phyloP scores from a whole-genome alignment of 495 filamentous ascomycete species.

The Aspergillus sclerotiicarbonarius region DNA sequence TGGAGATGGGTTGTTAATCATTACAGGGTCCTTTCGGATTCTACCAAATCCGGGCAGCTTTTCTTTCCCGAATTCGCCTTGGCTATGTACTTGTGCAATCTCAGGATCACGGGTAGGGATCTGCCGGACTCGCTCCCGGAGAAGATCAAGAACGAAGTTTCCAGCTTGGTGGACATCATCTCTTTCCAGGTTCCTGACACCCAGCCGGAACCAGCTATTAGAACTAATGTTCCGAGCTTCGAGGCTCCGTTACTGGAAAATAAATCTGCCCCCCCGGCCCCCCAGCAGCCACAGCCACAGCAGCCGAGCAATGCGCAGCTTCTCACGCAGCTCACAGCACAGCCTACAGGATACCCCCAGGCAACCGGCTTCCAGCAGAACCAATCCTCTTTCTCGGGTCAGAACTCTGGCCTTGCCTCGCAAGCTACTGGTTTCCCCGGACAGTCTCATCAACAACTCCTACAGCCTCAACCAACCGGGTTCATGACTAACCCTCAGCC shows the following conservation, averaged over 20 bases:
- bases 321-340: constrained; percentile 68
- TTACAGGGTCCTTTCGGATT: constrained; percentile 85
- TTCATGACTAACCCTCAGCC: constrained; percentile 55
- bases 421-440: constrained; percentile 48
- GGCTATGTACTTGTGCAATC: constrained; percentile 97
- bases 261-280: constrained; percentile 64
- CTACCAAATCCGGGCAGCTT: constrained; percentile 92
- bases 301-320: constrained; percentile 72
- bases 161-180: constrained; percentile 99
- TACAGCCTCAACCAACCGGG: constrained; percentile 48
- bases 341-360: constrained; percentile 65
- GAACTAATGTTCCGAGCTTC: constrained; percentile 79
- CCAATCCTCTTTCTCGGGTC: constrained; percentile 14
- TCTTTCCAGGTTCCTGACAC: constrained; percentile 90
- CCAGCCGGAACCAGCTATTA: constrained; percentile 46
- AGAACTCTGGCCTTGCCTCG: constrained; percentile 18
- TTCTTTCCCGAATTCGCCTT: constrained; percentile 98
- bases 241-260: constrained; percentile 60
- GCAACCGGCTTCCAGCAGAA: constrained; percentile 52
- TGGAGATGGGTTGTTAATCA: constrained; percentile 10
- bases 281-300: constrained; percentile 85
- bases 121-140: constrained; percentile 77
- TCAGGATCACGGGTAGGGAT: constrained; percentile 82
- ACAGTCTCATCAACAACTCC: constrained; percentile 36
- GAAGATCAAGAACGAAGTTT: constrained; percentile 90